Evolutionary conservation across 768 basidiomycete species (phyloP).

Genomic region (Polyporus arcularius): DNA sequence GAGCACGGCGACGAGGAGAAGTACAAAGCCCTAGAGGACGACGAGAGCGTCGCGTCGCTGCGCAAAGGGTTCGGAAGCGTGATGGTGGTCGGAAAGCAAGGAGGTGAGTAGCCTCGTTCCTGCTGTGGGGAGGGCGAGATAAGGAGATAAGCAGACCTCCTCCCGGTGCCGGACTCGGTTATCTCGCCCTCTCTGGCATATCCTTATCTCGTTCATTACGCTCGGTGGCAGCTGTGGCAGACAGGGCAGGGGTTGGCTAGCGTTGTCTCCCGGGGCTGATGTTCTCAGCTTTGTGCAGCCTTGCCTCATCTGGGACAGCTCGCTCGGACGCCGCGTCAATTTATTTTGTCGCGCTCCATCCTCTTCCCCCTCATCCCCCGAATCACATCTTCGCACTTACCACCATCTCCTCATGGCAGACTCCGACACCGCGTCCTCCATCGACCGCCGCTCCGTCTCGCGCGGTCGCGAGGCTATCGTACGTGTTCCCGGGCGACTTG

Average conservation of each 20-base stretch:
- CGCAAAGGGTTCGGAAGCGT: background rate
- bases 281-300: background rate
- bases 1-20: slow-evolving; percentile 5
- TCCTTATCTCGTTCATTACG: background rate
- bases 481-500: slow-evolving; percentile 28
- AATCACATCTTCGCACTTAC: background rate
- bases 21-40: slow-evolving; percentile 3
- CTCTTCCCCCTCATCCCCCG: background rate
- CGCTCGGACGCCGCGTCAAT: background rate
- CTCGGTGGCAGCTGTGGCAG: background rate
- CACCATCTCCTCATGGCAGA: slow-evolving; percentile 15
- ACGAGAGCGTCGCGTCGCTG: slow-evolving; percentile 11
- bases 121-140: slow-evolving; percentile 8
- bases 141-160: slow-evolving; percentile 15
- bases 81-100: slow-evolving; percentile 14
- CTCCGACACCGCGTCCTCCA: slow-evolving; percentile 9
- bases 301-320: background rate
- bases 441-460: slow-evolving; percentile 44
- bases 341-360: background rate
- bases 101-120: slow-evolving; percentile 18
- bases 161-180: background rate
- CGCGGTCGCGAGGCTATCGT: slow-evolving; percentile 63
- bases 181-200: background rate
- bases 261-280: background rate
- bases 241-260: background rate